Evolutionary conservation across 176 grass and related monocot genomes (phyloP), one percentile per base, ranked within the genome.

Genomic region (Leersia perrieri): DNA sequence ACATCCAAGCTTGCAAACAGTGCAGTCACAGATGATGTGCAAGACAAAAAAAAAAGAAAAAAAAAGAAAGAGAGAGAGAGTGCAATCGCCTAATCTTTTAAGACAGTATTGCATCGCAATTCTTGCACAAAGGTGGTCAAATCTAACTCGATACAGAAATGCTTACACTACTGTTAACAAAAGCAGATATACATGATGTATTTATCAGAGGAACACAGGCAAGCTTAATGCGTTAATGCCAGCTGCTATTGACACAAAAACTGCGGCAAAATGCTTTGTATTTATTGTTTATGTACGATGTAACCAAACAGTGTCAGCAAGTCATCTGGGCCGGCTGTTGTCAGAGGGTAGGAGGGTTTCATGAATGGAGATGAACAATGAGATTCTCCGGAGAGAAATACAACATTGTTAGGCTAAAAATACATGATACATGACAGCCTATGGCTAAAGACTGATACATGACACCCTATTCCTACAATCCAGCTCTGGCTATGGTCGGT

Each of bases 391-490:
- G 33, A 74, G 51, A 45, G 29, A 79, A 47, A 85, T 38, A 51
- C 26, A 72, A 53, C 30, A 55, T 16, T 36, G 57, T 53, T 12
- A 60, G 63, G 67, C 81, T 53, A 89, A 69, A 31, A 85, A 81
- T 77, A 89, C 77, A n/a, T n/a, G n/a, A n/a, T n/a, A n/a, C n/a
- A n/a, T n/a, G n/a, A n/a, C n/a, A 85, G 81, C 85, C 64, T 85
- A 72, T 57, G 55, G 77, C 71, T 81, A 89, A 89, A 27, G 33
- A 70, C 55, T 42, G 76, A 84, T 76, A 71, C 33, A 84, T 28
- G 55, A 57, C 71, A 85, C 15, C 68, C 88, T 85, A 89, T 84
- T 77, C 68, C 70, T 83, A 84, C 63, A 68, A 85, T 80, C 79
- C 74, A 89, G 85, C 75, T 83, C 74, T 72, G 45, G 76, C 11